These are phyloP conservation scores for Bolboschoenoplectus hybrid DNA, from an alignment of 202 grass and related monocot genomes.

Conservation along the genomic window DNA sequence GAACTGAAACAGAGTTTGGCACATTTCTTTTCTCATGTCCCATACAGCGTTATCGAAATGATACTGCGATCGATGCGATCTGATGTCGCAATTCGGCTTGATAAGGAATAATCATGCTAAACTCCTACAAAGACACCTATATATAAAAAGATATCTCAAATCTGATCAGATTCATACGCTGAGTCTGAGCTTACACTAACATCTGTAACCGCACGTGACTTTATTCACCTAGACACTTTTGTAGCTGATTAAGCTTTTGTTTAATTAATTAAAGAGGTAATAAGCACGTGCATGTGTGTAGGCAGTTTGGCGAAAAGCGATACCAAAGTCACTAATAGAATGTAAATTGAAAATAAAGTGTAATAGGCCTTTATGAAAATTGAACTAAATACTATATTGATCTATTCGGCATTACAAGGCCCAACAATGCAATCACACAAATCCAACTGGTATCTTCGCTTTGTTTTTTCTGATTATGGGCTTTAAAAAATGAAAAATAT, in stretches of 20 bases:
- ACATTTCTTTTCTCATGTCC: conserved; percentile 12
- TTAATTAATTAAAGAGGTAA: conserved; percentile 29
- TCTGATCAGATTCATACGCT: not conserved
- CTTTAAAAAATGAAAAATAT: not conserved
- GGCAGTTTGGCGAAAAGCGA: conserved; percentile 8
- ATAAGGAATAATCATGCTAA: conserved; percentile 18
- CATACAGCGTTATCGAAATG: not conserved
- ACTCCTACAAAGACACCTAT: not conserved
- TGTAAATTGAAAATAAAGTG: conserved; percentile 8
- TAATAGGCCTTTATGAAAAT: not conserved
- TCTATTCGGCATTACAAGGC: not conserved
- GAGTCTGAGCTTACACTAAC: not conserved
- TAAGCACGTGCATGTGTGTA: conserved; percentile 1
- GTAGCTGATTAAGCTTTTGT: conserved; percentile 9
- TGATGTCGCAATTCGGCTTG: not conserved
- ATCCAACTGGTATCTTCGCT: not conserved
- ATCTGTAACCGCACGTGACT: not conserved
- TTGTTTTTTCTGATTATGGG: not conserved
- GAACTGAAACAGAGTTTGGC: not conserved
- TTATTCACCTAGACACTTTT: conserved; percentile 4
- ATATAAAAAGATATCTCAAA: conserved; percentile 1
- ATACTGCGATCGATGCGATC: conserved; percentile 23
- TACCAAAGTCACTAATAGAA: not conserved
- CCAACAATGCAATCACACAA: not conserved
- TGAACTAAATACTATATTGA: not conserved